These are phyloP conservation scores for Kondoa subrosea DNA, from an alignment of 768 basidiomycete genomes.

Conservation along the genomic window DNA sequence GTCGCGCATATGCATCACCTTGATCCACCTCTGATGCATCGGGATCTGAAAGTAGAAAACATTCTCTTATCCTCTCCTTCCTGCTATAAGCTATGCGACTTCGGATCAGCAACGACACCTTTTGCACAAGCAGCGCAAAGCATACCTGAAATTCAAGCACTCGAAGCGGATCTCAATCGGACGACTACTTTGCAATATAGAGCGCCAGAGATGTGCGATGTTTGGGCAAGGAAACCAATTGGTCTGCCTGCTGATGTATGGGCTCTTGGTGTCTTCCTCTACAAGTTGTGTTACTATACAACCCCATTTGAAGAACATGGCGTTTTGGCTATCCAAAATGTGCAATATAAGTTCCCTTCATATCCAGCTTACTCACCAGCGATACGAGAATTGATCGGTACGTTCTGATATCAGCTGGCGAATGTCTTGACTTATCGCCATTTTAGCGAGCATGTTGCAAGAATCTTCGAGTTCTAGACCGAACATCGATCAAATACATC, in stretches of 20 bases:
- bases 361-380: constrained; percentile 20
- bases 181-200: constrained; percentile 95
- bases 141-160: constrained; percentile 63
- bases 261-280: constrained; percentile 89
- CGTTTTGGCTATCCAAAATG: constrained; percentile 85
- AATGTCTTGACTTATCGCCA: not conserved
- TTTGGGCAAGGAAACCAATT: constrained; percentile 59
- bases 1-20: constrained; percentile 92
- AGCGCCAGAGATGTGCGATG: constrained; percentile 97
- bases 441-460: constrained; percentile 61
- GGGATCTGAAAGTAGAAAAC: constrained; percentile 90
- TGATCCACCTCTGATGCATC: constrained; percentile 74
- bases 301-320: constrained; percentile 98
- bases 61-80: constrained; percentile 73
- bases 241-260: constrained; percentile 54
- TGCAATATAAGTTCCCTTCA: constrained; percentile 52
- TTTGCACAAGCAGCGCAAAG: constrained; percentile 55
- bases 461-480: constrained; percentile 79
- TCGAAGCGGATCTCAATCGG: constrained; percentile 80
- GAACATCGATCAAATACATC: constrained; percentile 67
- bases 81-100: constrained; percentile 90
- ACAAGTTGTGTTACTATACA: constrained; percentile 98
- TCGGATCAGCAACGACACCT: constrained; percentile 70
- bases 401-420: constrained; percentile 15
- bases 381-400: constrained; percentile 26